Evolutionary conservation across 2,329 filamentous ascomycete genomes (phyloP), one percentile per base, ranked within the genome.

Genomic region (Sporothrix pseudoabietina): DNA sequence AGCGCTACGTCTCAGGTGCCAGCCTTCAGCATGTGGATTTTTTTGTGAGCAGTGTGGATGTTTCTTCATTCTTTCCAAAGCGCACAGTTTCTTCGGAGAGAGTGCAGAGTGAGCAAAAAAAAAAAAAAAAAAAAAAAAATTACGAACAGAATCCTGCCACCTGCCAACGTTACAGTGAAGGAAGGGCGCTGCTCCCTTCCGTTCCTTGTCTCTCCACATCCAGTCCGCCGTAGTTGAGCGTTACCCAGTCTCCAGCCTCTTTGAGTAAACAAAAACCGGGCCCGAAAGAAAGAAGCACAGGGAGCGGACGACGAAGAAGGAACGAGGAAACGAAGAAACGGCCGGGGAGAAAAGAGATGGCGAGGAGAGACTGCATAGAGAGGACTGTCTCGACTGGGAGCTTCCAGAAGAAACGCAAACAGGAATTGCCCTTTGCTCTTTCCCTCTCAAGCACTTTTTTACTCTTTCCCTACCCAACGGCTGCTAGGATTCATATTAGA

Each of bases 1-100:
- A 55, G 66, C 52, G 68, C 68, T 70, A 70, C 68, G 68, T 70
- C 68, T 70, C 68, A 59, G 68, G 68, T 57, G 68, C 30, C 65
- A 68, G 44, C 65, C 65, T 69, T 69, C 65, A 47, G 22, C 22
- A 66, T 66, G 39, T 66, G 61, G 61, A 66, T 47, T 65, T 65
- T 65, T 47, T 41, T 47, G 61, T 49, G 44, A 49, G 44, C 14
- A 49, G 16, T 49, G 44, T 49, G 22, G 32, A 35, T 22, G 32
- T 30, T 26, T 44, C 35, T 30, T 26, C 35, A 26, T 26, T 66
- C 26, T 66, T 66, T 39, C 39, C 39, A 47, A n/a, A 30, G 39
- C 22, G 61, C 39, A 44, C 39, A 22, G 32, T 3, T 6, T 26
- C 22, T 26, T 26, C 22, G 30, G 2, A 22, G 32, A 41, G 57